phyloP scores from a whole-genome alignment of 148 eudicot species.

The Beta vulgaris region DNA sequence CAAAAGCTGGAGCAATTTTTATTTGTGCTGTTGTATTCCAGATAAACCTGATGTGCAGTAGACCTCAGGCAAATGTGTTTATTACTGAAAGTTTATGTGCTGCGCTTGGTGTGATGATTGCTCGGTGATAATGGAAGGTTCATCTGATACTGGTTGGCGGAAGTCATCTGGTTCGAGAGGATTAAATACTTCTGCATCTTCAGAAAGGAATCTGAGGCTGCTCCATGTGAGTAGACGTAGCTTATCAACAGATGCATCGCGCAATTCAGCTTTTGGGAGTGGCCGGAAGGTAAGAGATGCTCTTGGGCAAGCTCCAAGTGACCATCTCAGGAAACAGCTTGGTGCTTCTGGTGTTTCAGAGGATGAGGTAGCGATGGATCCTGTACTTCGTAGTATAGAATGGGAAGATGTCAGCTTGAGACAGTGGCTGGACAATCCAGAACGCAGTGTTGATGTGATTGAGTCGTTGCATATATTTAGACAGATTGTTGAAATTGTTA shows the following conservation, averaged over 20 bases:
- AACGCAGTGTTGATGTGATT: constrained; percentile 53
- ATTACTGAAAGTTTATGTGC: constrained; percentile 15
- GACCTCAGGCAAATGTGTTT: constrained; percentile 17
- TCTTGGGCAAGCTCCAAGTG: constrained; percentile 34
- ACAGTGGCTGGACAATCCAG: constrained; percentile 79
- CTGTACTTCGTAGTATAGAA: constrained; percentile 41
- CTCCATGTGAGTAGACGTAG: constrained; percentile 39
- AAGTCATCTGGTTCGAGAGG: constrained; percentile 58
- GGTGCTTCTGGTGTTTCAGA: constrained; percentile 37
- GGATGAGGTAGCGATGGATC: constrained; percentile 43
- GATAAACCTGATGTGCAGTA: constrained; percentile 23
- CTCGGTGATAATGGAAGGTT: constrained; percentile 64
- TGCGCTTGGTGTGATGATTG: constrained; percentile 26
- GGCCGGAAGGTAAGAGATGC: constrained; percentile 40
- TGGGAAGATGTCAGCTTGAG: constrained; percentile 78
- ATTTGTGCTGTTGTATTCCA: neutral
- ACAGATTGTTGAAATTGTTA: constrained; percentile 82
- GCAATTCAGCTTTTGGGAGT: constrained; percentile 38
- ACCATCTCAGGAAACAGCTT: constrained; percentile 31
- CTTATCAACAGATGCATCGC: constrained; percentile 51
- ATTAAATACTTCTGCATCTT: constrained; percentile 48
- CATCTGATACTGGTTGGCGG: constrained; percentile 69
- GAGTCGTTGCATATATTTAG: constrained; percentile 87
- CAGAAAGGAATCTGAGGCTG: constrained; percentile 49
- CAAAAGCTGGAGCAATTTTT: neutral